Evolutionary conservation across 163 green algal genomes (phyloP).

Genomic region (Volvox carteri): DNA sequence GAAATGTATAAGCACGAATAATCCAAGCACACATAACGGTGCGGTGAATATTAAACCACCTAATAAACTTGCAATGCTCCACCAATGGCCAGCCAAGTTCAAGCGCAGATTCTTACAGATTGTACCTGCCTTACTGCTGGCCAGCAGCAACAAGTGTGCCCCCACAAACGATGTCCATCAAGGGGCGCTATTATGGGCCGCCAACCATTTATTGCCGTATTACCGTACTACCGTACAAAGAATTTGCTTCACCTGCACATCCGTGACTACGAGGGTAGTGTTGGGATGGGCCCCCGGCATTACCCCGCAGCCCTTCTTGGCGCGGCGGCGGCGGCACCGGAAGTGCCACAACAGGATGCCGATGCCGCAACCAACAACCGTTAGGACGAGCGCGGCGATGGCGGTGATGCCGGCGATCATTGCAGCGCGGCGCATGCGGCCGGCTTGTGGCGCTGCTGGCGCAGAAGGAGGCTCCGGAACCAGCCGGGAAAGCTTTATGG

Average conservation of each 20-base stretch:
- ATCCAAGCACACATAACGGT: no score
- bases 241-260: conserved; percentile 27
- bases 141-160: no score
- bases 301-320: neutral
- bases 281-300: neutral
- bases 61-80: no score
- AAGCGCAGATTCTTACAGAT: no score
- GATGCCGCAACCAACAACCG: neutral
- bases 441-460: neutral
- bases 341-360: neutral
- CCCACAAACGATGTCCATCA: no score
- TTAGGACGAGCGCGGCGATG: neutral
- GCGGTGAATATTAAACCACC: no score
- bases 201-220: no score
- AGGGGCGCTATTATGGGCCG: no score
- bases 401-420: neutral
- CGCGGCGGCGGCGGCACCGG: neutral
- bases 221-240: no score
- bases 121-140: no score
- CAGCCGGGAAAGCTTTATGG: neutral
- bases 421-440: neutral
- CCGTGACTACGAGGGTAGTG: conserved; percentile 23
- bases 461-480: neutral
- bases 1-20: no score
- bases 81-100: no score